Evolutionary conservation across 495 filamentous ascomycete species (phyloP).

Genomic region (Jackrogersella minutella): DNA sequence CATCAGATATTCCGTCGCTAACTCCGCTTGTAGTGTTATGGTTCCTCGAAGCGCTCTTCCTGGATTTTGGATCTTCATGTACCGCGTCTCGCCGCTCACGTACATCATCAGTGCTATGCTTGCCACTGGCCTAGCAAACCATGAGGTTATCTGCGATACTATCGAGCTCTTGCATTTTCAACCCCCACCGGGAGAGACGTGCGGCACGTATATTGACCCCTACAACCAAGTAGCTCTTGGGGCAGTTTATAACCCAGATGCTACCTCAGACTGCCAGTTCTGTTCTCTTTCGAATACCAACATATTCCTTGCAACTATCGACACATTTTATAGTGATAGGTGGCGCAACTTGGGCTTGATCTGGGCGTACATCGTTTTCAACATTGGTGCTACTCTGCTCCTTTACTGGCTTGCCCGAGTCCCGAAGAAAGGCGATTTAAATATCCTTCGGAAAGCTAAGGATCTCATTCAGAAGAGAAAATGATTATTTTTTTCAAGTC

Average conservation of each 20-base stretch:
- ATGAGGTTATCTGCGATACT: conserved; percentile 55
- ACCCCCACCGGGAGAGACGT: conserved; percentile 59
- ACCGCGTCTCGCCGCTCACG: conserved; percentile 68
- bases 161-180: conserved; percentile 61
- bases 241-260: conserved; percentile 56
- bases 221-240: conserved; percentile 56
- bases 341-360: conserved; percentile 52
- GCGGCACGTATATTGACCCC: conserved; percentile 55
- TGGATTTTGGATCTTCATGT: conserved; percentile 77
- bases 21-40: conserved; percentile 51
- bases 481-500: too few species aligned
- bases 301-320: conserved; percentile 57
- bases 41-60: conserved; percentile 61
- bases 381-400: conserved; percentile 64
- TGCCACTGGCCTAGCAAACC: conserved; percentile 59
- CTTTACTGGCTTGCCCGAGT: conserved; percentile 75
- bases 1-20: conserved; percentile 37
- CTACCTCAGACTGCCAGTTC: conserved; percentile 60
- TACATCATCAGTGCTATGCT: conserved; percentile 65
- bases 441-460: not conserved
- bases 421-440: conserved; percentile 13
- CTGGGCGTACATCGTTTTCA: conserved; percentile 70
- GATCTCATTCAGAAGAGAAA: not conserved
- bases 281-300: conserved; percentile 64
- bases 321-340: conserved; percentile 49